A percentile compares a stretch with the other conserved stretches of the same genome.
phyloP scores from a whole-genome alignment of 768 basidiomycete species.

The Lentinula edodes region DNA sequence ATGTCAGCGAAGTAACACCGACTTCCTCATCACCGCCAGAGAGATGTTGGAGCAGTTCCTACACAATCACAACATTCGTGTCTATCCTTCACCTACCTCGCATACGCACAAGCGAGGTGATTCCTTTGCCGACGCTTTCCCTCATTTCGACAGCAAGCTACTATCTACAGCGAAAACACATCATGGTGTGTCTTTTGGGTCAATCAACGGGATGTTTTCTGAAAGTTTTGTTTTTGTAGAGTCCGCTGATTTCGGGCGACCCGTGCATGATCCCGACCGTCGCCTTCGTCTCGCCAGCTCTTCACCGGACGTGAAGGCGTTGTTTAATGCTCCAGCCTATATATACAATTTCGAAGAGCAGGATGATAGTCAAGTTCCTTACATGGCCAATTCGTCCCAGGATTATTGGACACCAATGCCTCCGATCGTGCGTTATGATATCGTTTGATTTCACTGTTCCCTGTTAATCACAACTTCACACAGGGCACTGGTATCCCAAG shows the following conservation, averaged over 20 bases:
- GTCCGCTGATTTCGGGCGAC: constrained; percentile 71
- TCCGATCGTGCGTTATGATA: constrained; percentile 55
- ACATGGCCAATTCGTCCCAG: constrained; percentile 42
- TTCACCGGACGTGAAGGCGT: constrained; percentile 90
- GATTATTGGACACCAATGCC: constrained; percentile 78
- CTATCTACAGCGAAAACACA: constrained; percentile 70
- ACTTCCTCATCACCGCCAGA: constrained; percentile 82
- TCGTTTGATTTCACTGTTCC: constrained; percentile 9
- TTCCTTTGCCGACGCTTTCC: constrained; percentile 92
- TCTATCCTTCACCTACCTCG: constrained; percentile 75
- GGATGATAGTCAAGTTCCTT: constrained; percentile 54
- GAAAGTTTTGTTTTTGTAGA: constrained; percentile 33
- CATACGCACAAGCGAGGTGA: constrained; percentile 83
- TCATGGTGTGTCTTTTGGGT: constrained; percentile 31
- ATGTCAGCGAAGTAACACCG: constrained; percentile 92
- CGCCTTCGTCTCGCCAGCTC: constrained; percentile 81
- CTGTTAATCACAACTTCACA: constrained; percentile 12
- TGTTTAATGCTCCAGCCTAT: constrained; percentile 85
- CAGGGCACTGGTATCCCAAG: constrained; percentile 67
- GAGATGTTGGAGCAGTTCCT: constrained; percentile 94
- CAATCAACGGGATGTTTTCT: neutral
- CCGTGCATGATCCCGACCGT: constrained; percentile 63
- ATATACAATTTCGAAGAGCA: constrained; percentile 76
- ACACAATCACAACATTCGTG: constrained; percentile 74
- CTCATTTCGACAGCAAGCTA: constrained; percentile 94